Conservation (phyloP, 1,284 basidiomycete species). For the Papiliotrema terrestris region DNA sequence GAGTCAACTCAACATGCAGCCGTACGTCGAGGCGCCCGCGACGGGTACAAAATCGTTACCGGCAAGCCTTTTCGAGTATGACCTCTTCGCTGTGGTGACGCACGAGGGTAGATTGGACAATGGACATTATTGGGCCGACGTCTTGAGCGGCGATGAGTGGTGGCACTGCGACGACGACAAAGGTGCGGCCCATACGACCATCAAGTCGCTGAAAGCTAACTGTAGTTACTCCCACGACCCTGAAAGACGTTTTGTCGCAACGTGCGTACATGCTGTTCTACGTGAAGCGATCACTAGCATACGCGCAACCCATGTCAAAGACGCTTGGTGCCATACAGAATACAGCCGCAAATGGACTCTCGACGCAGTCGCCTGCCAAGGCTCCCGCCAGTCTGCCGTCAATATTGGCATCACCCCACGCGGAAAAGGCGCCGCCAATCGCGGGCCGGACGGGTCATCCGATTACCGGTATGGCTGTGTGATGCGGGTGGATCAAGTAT, state of each 20-base stretch:
- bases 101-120: constrained; percentile 94
- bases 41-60: constrained; percentile 44
- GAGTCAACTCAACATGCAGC: constrained; percentile 77
- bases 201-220: not conserved
- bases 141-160: constrained; percentile 60
- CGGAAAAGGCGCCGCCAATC: not conserved
- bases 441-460: constrained; percentile 2
- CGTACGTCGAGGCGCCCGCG: constrained; percentile 58
- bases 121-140: constrained; percentile 68
- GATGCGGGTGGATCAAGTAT: too few relatives aligned
- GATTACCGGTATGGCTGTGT: constrained; percentile 6
- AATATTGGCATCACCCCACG: not conserved
- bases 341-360: not conserved
- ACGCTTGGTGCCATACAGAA: not conserved
- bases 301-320: constrained; percentile 44
- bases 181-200: constrained; percentile 47
- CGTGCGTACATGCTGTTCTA: constrained; percentile 90
- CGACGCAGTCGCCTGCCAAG: not conserved
- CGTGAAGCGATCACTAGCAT: constrained; percentile 78
- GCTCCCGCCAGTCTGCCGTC: not conserved
- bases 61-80: constrained; percentile 76
- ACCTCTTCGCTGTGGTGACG: constrained; percentile 89
- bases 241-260: constrained; percentile 65
- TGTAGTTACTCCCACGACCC: constrained; percentile 62
- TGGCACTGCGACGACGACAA: constrained; percentile 94